phyloP scores from a whole-genome alignment of 192 early-diverging fungal genomes.

The Rhizoclosmatium sp. region DNA sequence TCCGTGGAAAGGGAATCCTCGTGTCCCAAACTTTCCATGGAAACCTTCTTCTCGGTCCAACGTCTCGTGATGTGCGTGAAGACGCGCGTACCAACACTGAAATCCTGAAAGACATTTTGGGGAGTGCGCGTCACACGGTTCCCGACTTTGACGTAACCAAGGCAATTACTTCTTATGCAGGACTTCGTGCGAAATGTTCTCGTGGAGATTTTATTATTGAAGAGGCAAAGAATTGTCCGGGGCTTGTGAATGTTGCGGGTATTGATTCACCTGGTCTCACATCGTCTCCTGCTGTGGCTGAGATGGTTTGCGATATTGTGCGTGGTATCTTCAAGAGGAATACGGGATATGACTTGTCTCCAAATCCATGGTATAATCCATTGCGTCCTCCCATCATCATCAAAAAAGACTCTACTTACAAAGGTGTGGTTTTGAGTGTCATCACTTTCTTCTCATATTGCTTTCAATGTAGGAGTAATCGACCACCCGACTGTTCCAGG shows the following conservation, averaged over 20 bases:
- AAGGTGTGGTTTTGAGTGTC: slow-evolving; percentile 1
- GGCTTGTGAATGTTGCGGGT: slow-evolving; percentile 60
- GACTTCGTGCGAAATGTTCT: slow-evolving; percentile 52
- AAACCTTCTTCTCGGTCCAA: slow-evolving; percentile 57
- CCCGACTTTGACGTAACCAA: slow-evolving; percentile 50
- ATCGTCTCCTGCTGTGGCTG: slow-evolving; percentile 50
- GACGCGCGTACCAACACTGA: slow-evolving; percentile 40
- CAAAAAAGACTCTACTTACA: slow-evolving; percentile 40
- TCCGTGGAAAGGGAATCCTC: slow-evolving; percentile 57
- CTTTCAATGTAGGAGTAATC: slow-evolving; percentile 34
- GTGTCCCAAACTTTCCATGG: slow-evolving; percentile 57
- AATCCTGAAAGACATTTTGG: slow-evolving; percentile 49
- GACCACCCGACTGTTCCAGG: slow-evolving; percentile 48
- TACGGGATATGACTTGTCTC: background rate
- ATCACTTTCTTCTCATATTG: background rate
- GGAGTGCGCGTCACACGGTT: slow-evolving; percentile 37
- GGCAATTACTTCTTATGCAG: slow-evolving; percentile 58
- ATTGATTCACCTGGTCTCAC: slow-evolving; percentile 62
- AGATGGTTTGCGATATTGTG: slow-evolving; percentile 45
- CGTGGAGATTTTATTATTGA: slow-evolving; percentile 60
- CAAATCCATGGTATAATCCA: slow-evolving; percentile 44
- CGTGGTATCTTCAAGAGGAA: background rate
- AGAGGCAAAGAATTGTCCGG: slow-evolving; percentile 18
- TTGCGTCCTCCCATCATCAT: slow-evolving; percentile 45
- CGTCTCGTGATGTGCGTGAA: slow-evolving; percentile 51